Percentiles rank a stretch among this genome's conserved stretches.
phyloP scores from a whole-genome alignment of 192 early-diverging fungal species.

The Coemansia sp. region DNA sequence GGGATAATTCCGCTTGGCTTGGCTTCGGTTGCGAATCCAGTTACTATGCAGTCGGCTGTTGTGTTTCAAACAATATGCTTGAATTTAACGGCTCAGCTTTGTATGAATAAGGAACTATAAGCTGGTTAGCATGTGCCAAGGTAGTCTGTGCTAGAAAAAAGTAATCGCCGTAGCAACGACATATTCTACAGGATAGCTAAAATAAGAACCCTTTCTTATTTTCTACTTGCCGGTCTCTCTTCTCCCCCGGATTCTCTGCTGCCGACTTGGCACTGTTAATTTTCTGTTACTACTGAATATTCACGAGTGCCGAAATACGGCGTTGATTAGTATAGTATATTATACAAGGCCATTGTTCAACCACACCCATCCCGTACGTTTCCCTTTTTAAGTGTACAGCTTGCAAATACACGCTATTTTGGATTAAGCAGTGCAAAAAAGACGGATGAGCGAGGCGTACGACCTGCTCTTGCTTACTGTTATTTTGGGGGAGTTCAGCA shows the following conservation, averaged over 20 bases:
- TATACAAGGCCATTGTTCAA: slow-evolving; percentile 2
- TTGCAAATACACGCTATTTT: neutral
- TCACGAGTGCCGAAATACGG: neutral
- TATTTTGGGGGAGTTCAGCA: neutral
- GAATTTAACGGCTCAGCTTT: neutral
- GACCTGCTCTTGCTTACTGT: neutral
- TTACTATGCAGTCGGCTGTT: too few relatives aligned
- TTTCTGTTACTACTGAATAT: neutral
- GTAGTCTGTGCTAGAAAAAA: neutral
- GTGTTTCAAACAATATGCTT: neutral
- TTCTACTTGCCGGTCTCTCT: neutral
- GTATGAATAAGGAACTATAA: neutral
- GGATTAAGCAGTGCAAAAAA: neutral
- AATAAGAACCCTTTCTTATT: neutral
- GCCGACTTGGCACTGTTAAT: slow-evolving; percentile 1
- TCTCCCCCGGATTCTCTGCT: neutral
- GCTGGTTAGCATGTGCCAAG: neutral
- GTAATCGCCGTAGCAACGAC: neutral
- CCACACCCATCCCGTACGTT: neutral
- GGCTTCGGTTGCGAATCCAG: too few relatives aligned
- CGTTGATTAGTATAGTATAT: neutral
- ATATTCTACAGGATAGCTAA: neutral
- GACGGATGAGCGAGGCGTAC: neutral
- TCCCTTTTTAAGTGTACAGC: neutral
- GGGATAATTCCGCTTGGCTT: too few relatives aligned